Evolutionary conservation across 2,329 filamentous ascomycete species (phyloP).

Genomic region (Diaporthe citriasiana): DNA sequence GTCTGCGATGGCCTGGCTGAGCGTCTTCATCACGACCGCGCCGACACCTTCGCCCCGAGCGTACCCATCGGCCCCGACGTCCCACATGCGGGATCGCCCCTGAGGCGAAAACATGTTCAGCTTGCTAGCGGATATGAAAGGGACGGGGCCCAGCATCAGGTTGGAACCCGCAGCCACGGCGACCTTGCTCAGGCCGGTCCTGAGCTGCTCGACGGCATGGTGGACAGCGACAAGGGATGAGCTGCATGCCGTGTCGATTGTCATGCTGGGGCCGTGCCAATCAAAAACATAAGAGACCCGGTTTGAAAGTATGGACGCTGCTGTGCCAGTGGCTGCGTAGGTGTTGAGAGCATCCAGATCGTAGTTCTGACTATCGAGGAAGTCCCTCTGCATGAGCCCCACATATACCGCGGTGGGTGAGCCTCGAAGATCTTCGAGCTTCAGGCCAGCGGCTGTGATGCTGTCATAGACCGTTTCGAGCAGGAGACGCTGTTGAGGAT

Average conservation of each 20-base stretch:
- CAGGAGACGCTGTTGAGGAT: too few relatives aligned
- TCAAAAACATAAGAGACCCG: conserved; percentile 56
- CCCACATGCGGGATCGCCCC: conserved; percentile 58
- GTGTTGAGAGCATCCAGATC: conserved; percentile 37
- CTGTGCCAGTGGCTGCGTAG: conserved; percentile 51
- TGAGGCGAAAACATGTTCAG: conserved; percentile 55
- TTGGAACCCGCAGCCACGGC: conserved; percentile 53
- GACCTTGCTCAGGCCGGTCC: conserved; percentile 48
- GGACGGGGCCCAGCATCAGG: conserved; percentile 51
- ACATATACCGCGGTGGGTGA: conserved; percentile 53
- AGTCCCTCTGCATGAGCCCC: conserved; percentile 46
- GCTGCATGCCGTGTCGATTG: conserved; percentile 60
- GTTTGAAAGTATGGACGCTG: conserved; percentile 51
- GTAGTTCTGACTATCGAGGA: conserved; percentile 48
- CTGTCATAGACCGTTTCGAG: conserved; percentile 44
- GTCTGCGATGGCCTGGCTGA: conserved; percentile 17
- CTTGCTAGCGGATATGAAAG: conserved; percentile 52
- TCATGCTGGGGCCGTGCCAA: conserved; percentile 55
- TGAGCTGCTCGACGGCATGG: conserved; percentile 52
- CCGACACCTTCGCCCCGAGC: conserved; percentile 66
- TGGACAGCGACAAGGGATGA: conserved; percentile 55
- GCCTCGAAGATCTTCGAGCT: conserved; percentile 42
- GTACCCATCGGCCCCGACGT: conserved; percentile 63
- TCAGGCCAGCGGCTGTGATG: conserved; percentile 43
- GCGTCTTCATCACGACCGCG: conserved; percentile 55